Base-by-base conservation (phyloP, 257 asterid species). In the Asclepias syriaca region DNA sequence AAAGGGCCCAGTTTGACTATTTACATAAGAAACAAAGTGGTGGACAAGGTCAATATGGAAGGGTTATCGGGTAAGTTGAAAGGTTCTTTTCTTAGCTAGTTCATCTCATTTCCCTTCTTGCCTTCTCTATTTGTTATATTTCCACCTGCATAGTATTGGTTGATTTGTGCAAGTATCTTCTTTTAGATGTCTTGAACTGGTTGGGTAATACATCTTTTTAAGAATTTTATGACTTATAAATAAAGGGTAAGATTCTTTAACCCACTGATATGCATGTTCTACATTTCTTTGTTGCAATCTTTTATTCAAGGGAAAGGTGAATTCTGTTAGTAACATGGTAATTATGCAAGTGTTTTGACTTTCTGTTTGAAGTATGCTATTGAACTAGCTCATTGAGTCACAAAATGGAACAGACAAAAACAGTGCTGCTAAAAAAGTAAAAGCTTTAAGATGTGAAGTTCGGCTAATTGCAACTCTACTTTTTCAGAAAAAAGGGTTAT, bases 21-120 rank as follows among this genome's bases (percentile, higher is more conserved):
- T 77, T 92, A 78, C 99, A 95, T 79, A 95, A 92, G 89, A 95
- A 95, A 78, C 99, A 95, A 87, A 92, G 96, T 83, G 99, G 99
- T 66, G 99, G 99, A 74, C 92, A 86, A 69, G 99, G 99, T 74
- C 99, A 95, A 80, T 95, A 95, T 65, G 99, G 99, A 77, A 85
- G 97, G 78, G 98, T 95, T 70, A 85, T 79, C 65, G 99, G 99
- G 99, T 92, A 83, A 81, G 87, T 64, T 61, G 74, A 74, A 21
- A 37, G 16, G 39, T 77, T 11, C 32, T 21, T 43, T 54, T 45
- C 10, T 54, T 64, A 45, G 14, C 27, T 53, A 21, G 73, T 54
- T 71, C 21, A 63, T 70, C 40, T 55, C 21, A 13, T 56, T 27
- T 63, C 18, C 21, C 14, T 24, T 5, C 48, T 49, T 57, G 18